Evolutionary conservation across 768 basidiomycete species (phyloP), one percentile per base, ranked within the genome.

Genomic region (Royoungia palumana): DNA sequence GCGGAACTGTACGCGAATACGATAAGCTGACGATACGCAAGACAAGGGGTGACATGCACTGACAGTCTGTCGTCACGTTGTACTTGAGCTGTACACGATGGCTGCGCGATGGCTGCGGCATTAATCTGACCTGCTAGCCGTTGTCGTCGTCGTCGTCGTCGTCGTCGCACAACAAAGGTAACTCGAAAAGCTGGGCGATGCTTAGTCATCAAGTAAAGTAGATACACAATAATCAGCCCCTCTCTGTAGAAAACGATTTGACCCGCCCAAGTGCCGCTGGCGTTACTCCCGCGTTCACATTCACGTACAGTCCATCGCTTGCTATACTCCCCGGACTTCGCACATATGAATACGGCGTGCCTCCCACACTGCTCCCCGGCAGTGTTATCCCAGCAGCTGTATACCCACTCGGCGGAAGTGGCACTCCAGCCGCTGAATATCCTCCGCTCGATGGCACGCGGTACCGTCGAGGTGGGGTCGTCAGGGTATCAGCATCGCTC

Each of bases 51-150:
- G 6, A n/a, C 5, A 6, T 6, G 8, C 4, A 60, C 79, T 20
- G 44, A 79, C 78, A 80, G 3, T 81, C 79, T 0, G 77, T 76
- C 0, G 73, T 64, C 36, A 80, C 79, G 49, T 80, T 80, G 66
- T 73, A 81, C 58, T 76, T 79, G 30, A 67, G 70, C 46, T 77
- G 73, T 22, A 71, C 64, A 41, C 72, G 68, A 32, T 71, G 70
- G 20, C 64, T 62, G 46, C 71, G 66, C 16, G 69, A 68, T 9
- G 65, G 63, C 24, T 55, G 66, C 20, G 69, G 70, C 73, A 76
- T 53, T 20, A n/a, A n/a, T 16, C 41, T 52, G 34, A 32, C 24
- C 30, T 37, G 14, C 11, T 41, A 47, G 32, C 39, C 53, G 38
- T 50, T 47, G 43, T 19, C 36, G 1, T 46, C 49, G 19, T 35